phyloP scores from a whole-genome alignment of 2,329 filamentous ascomycete species.

The Polytolypa hystricis region DNA sequence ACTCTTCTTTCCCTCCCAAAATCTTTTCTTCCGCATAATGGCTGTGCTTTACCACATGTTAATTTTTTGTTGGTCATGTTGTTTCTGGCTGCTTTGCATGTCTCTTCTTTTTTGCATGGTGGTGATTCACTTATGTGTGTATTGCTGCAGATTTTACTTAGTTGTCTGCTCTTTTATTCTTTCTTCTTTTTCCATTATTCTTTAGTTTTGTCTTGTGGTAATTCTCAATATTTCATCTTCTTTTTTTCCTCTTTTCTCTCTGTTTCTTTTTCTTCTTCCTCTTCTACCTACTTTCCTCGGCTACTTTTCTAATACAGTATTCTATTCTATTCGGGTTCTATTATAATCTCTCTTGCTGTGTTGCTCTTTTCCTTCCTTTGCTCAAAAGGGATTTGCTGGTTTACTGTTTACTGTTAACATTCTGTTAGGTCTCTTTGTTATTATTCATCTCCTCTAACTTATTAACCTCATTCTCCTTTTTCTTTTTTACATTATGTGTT shows the following conservation, averaged over 20 bases:
- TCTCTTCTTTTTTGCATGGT: neutral
- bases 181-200: constrained; percentile 6
- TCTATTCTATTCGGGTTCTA: neutral
- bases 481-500: neutral
- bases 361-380: constrained; percentile 5
- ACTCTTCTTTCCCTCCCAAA: neutral
- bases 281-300: constrained; percentile 11
- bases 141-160: constrained; percentile 2
- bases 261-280: constrained; percentile 10
- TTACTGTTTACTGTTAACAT: neutral
- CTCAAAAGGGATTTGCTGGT: constrained; percentile 1
- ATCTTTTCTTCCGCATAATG: neutral
- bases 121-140: neutral
- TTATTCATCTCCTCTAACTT: no score
- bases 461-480: constrained; percentile 1
- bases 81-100: neutral
- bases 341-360: constrained; percentile 1
- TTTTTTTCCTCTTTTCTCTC: constrained; percentile 9
- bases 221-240: constrained; percentile 7
- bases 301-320: constrained; percentile 16
- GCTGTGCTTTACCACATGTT: neutral
- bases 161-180: constrained; percentile 2
- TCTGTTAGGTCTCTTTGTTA: neutral
- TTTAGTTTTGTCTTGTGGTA: constrained; percentile 7
- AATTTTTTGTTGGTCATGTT: neutral